These are phyloP conservation scores for Cudoniella acicularis DNA, from an alignment of 495 filamentous ascomycete genomes.

Conservation along the genomic window DNA sequence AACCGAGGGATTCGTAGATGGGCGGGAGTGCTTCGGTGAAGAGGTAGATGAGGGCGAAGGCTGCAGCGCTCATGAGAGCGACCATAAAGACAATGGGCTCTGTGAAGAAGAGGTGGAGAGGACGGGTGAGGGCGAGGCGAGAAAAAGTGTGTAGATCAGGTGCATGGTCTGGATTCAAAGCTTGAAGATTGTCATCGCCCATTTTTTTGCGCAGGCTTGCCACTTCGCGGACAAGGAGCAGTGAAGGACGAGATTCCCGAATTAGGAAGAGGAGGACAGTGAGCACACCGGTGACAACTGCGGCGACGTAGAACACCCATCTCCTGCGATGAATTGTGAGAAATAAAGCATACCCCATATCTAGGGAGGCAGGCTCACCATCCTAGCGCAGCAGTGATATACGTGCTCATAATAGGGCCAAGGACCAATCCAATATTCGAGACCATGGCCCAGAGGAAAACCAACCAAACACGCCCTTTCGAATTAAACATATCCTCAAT, in stretches of 20 bases:
- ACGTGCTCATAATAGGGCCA: constrained; percentile 43
- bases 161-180: constrained; percentile 39
- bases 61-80: constrained; percentile 32
- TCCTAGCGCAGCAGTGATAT: constrained; percentile 28
- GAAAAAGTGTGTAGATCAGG: constrained; percentile 37
- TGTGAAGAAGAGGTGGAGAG: constrained; percentile 41
- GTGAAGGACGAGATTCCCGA: constrained; percentile 42
- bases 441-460: constrained; percentile 43
- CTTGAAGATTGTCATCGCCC: constrained; percentile 25
- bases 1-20: constrained; percentile 42
- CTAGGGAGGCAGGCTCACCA: constrained; percentile 26
- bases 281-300: constrained; percentile 35
- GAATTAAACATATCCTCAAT: constrained; percentile 52
- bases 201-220: constrained; percentile 30
- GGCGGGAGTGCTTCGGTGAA: constrained; percentile 47
- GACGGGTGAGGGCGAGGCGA: constrained; percentile 38
- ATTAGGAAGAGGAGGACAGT: constrained; percentile 34
- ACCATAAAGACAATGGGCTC: constrained; percentile 48
- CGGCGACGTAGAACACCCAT: constrained; percentile 43
- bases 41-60: constrained; percentile 50
- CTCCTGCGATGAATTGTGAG: constrained; percentile 30
- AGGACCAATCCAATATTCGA: constrained; percentile 42
- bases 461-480: constrained; percentile 42
- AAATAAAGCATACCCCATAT: not conserved
- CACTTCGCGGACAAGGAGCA: constrained; percentile 36